These are phyloP conservation scores for Bryoglossum gracile DNA, from an alignment of 495 filamentous ascomycete genomes.

Conservation along the genomic window DNA sequence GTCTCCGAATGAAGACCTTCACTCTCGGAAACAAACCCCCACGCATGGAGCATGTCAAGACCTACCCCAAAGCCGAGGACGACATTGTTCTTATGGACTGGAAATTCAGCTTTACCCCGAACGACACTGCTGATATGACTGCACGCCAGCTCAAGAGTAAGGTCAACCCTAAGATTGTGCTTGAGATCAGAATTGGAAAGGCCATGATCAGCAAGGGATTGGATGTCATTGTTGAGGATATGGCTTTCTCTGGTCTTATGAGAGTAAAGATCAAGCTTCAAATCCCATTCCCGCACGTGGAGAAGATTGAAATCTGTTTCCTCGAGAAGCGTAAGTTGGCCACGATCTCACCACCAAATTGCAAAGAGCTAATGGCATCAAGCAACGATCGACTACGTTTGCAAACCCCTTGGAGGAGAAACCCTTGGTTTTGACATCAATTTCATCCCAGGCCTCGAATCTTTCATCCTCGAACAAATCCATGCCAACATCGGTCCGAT, in stretches of 20 bases:
- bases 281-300: slow-evolving; percentile 89
- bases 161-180: slow-evolving; percentile 91
- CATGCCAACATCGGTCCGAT: slow-evolving; percentile 88
- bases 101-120: slow-evolving; percentile 98
- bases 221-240: slow-evolving; percentile 96
- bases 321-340: too few relatives aligned
- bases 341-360: too few relatives aligned
- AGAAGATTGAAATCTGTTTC: slow-evolving; percentile 88
- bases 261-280: slow-evolving; percentile 96
- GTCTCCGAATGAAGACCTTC: slow-evolving; percentile 83
- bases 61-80: slow-evolving; percentile 91
- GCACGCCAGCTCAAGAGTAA: slow-evolving; percentile 84
- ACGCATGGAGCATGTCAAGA: slow-evolving; percentile 93
- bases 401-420: slow-evolving; percentile 95
- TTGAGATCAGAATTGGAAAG: slow-evolving; percentile 90
- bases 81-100: slow-evolving; percentile 98
- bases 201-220: slow-evolving; percentile 92
- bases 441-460: slow-evolving; percentile 90
- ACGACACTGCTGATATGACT: slow-evolving; percentile 88
- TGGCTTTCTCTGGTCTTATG: slow-evolving; percentile 92
- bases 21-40: slow-evolving; percentile 91
- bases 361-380: too few relatives aligned
- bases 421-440: slow-evolving; percentile 97
- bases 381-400: slow-evolving; percentile 79
- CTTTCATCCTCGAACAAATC: slow-evolving; percentile 92